These are phyloP conservation scores for Penicillium aurantiogriseum DNA, from an alignment of 2,329 filamentous ascomycete genomes.

Conservation along the genomic window DNA sequence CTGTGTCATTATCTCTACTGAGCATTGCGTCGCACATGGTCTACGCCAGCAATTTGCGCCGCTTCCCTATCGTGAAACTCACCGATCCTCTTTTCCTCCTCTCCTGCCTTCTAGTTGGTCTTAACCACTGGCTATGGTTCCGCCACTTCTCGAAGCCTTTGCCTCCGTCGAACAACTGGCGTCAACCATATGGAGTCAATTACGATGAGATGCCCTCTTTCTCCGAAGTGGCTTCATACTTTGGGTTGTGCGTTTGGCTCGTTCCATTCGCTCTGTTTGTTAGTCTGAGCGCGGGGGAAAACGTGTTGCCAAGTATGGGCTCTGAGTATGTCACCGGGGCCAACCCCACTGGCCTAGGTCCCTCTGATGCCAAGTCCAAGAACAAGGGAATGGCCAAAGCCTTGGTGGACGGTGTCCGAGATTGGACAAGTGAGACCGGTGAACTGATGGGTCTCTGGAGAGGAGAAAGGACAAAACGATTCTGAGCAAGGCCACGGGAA, in stretches of 20 bases:
- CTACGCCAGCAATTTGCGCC: slow-evolving; percentile 82
- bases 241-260: slow-evolving; percentile 94
- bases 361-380: slow-evolving; percentile 43
- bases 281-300: slow-evolving; percentile 88
- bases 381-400: slow-evolving; percentile 64
- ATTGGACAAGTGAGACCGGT: slow-evolving; percentile 62
- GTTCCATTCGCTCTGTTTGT: slow-evolving; percentile 95
- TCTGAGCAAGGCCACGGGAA: slow-evolving; percentile 24
- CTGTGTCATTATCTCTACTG: slow-evolving; percentile 68
- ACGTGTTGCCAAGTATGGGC: slow-evolving; percentile 89
- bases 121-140: slow-evolving; percentile 97
- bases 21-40: slow-evolving; percentile 78
- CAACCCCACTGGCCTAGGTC: slow-evolving; percentile 25
- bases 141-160: slow-evolving; percentile 75
- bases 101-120: slow-evolving; percentile 79
- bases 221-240: slow-evolving; percentile 92
- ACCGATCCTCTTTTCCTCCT: slow-evolving; percentile 81
- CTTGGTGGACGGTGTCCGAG: slow-evolving; percentile 57
- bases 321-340: slow-evolving; percentile 66
- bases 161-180: slow-evolving; percentile 41
- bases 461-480: slow-evolving; percentile 54
- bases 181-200: slow-evolving; percentile 44
- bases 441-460: slow-evolving; percentile 63
- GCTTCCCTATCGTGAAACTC: slow-evolving; percentile 76
- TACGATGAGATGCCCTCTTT: slow-evolving; percentile 67